phyloP scores from a whole-genome alignment of 1,284 basidiomycete species.

The Naganishia cerealis region DNA sequence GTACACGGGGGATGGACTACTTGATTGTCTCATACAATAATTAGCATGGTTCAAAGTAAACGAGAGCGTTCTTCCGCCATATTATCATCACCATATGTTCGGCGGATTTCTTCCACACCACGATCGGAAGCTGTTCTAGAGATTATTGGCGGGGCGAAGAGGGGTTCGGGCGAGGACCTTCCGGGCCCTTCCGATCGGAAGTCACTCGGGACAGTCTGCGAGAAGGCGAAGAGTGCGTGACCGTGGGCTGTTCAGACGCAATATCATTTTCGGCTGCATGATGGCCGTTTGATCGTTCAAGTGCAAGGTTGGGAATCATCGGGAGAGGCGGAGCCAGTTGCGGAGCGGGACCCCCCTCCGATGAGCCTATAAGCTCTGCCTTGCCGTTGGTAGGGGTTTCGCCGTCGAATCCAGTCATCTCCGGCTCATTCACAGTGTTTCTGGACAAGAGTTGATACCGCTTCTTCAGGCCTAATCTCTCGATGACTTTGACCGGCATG shows the following conservation, averaged over 20 bases:
- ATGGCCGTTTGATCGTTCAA: background rate
- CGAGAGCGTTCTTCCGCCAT: background rate
- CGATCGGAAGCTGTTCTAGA: background rate
- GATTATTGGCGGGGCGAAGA: background rate
- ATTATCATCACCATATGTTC: background rate
- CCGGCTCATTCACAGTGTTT: background rate
- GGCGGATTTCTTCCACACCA: background rate
- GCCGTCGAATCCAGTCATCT: background rate
- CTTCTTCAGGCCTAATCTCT: conserved; percentile 61
- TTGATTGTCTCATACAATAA: background rate
- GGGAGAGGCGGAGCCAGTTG: conserved; percentile 14
- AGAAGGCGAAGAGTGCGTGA: background rate
- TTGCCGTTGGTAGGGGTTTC: background rate
- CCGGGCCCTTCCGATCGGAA: background rate
- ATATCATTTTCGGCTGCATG: background rate
- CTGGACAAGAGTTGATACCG: conserved; percentile 39
- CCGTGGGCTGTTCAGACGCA: background rate
- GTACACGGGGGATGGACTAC: no score
- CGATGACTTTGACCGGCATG: conserved; percentile 80
- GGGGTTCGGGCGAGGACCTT: background rate
- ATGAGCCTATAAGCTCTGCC: background rate
- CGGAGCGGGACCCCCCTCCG: background rate
- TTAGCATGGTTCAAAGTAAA: background rate
- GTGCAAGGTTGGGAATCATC: background rate
- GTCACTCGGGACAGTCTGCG: background rate